phyloP scores from a whole-genome alignment of 352 stramenopile species.

The Pythium phragmitis region DNA sequence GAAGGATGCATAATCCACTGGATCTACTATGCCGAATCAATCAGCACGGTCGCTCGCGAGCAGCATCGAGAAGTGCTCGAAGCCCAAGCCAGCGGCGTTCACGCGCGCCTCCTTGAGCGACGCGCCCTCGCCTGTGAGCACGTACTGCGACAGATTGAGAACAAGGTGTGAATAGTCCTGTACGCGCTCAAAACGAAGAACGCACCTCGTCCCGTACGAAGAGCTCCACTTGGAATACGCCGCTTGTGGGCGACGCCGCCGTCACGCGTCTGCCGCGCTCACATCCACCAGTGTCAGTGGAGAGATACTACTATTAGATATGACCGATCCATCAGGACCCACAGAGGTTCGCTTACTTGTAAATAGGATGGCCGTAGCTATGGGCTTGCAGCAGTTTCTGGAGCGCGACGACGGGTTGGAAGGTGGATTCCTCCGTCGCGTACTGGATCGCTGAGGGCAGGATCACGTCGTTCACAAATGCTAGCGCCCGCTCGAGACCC shows the following conservation, averaged over 20 bases:
- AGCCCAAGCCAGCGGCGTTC: constrained; percentile 52
- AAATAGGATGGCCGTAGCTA: constrained; percentile 57
- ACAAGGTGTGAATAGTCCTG: background rate
- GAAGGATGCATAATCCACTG: too few species aligned
- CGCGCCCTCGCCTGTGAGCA: constrained; percentile 42
- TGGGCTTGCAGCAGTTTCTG: constrained; percentile 71
- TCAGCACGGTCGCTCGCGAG: constrained; percentile 8
- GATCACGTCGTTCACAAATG: constrained; percentile 65
- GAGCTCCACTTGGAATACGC: constrained; percentile 50
- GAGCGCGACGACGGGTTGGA: constrained; percentile 60
- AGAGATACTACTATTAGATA: background rate
- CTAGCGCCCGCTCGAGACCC: constrained; percentile 62
- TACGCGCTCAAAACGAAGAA: background rate
- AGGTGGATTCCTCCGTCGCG: constrained; percentile 49
- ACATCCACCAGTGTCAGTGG: background rate
- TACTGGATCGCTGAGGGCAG: constrained; percentile 54
- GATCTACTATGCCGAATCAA: too few species aligned
- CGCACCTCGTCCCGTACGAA: constrained; percentile 69
- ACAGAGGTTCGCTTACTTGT: constrained; percentile 19
- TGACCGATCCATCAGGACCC: too few species aligned
- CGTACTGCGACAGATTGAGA: constrained; percentile 4
- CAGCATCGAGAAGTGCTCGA: constrained; percentile 42
- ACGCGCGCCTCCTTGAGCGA: constrained; percentile 66
- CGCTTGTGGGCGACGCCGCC: constrained; percentile 39
- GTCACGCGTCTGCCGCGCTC: constrained; percentile 43